Base-by-base conservation (phyloP, 495 filamentous ascomycete species). In the Xylaria intraflava region DNA sequence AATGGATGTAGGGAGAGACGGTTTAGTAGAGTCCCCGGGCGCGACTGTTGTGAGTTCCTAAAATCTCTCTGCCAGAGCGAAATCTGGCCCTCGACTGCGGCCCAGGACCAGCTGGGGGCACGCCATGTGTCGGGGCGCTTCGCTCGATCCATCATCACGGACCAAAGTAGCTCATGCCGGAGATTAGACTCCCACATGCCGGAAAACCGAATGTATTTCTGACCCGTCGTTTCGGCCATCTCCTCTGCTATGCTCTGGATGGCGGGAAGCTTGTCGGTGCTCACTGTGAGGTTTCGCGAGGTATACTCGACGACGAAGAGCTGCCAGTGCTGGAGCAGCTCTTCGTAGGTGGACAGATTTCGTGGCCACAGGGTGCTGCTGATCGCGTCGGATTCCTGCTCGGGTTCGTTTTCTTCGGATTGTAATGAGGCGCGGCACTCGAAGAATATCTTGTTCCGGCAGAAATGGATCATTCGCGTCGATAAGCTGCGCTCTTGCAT, bases 401-500 rank as follows among this genome's bases (percentile, higher is more conserved):
- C 43, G n/a, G 43, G 43, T 4, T 46, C 43, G 5, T 30, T 46
- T 46, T 46, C 43, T 46, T 46, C 43, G 6, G 43, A 46, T 46
- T 46, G n/a, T 16, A 46, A 12, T 29, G 1, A 29, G 1, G 24
- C 26, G 6, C 39, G 43, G 60, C 63, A 70, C 38, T 62, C 64
- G 58, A 64, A 70, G 22, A 61, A 50, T 14, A 70, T 20, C 41
- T 62, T 51, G 17, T 58, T 44, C 3, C 29, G n/a, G 12, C 59
- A 55, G 39, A 57, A 68, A 36, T 60, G 48, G 3, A 70, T 43
- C 7, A 53, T 53, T 11, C 67, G 45, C 12, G 61, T 60, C 9
- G 65, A 55, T 23, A 70, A 45, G 17, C 56, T 42, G 2, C 62
- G 53, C 52, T 70, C 67, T 42, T 70, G 67, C 30, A 65, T 58